Conservation (phyloP, 371 early-diverging fungal genomes). For the Mucor ambiguus region DNA sequence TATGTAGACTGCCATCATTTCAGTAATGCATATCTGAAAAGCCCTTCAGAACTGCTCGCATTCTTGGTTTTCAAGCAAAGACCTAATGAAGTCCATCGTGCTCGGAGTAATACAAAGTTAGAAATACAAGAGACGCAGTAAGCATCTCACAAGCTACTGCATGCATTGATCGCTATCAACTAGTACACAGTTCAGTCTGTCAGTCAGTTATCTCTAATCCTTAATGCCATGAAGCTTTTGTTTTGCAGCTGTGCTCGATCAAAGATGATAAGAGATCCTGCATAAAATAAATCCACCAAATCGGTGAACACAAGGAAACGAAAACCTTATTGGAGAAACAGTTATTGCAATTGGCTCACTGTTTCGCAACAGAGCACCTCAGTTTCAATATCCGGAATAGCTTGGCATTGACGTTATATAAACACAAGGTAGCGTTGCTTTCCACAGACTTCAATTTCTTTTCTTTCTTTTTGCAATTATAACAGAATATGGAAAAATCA, state of each 20-base stretch:
- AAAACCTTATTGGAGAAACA: neutral
- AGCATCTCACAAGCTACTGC: too few relatives aligned
- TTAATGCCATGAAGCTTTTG: too few relatives aligned
- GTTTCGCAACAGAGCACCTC: neutral
- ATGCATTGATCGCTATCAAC: too few relatives aligned
- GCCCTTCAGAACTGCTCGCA: too few relatives aligned
- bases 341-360: neutral
- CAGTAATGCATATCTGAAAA: too few relatives aligned
- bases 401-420: slow-evolving; percentile 6
- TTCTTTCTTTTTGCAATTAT: neutral
- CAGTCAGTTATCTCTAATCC: too few relatives aligned
- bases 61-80: too few relatives aligned
- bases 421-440: neutral
- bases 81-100: too few relatives aligned
- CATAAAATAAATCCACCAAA: neutral
- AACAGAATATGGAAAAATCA: slow-evolving; percentile 17
- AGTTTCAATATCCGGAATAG: slow-evolving; percentile 1
- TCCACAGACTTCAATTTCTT: neutral
- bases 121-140: too few relatives aligned
- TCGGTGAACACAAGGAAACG: neutral
- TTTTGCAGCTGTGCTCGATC: neutral
- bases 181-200: too few relatives aligned
- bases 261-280: neutral
- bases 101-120: too few relatives aligned
- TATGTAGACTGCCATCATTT: too few relatives aligned